Evolutionary conservation across 129 eudicot genomes (phyloP).

Genomic region (Oenanthe sinensis): DNA sequence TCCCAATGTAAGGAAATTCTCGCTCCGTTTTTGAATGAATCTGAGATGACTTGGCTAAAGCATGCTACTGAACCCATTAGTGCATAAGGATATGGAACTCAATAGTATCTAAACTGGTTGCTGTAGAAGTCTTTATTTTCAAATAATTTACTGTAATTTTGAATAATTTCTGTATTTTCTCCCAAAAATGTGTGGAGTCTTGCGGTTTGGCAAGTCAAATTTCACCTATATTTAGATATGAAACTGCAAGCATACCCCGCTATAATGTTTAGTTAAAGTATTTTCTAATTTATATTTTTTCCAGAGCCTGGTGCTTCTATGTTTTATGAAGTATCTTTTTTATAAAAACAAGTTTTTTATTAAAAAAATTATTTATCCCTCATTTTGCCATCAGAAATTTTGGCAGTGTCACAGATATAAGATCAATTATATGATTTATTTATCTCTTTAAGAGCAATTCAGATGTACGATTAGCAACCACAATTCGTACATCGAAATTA

Average conservation of each 20-base stretch:
- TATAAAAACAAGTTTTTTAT: no score
- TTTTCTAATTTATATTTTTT: no score
- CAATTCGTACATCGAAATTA: no score
- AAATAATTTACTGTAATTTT: background rate
- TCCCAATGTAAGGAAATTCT: slow-evolving; percentile 59
- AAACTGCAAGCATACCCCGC: background rate
- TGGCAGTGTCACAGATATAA: no score
- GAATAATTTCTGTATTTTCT: background rate
- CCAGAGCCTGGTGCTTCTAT: no score
- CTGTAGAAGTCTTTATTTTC: background rate
- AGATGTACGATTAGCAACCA: no score
- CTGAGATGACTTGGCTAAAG: slow-evolving; percentile 72
- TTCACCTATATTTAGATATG: background rate
- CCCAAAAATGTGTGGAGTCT: background rate
- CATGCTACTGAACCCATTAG: slow-evolving; percentile 75
- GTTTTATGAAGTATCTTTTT: no score
- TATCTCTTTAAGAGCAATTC: no score
- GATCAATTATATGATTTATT: no score
- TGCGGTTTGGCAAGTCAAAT: background rate
- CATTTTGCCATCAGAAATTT: no score
- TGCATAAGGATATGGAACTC: slow-evolving; percentile 10
- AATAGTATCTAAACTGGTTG: background rate
- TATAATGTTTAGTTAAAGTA: no score
- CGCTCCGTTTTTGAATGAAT: slow-evolving; percentile 52
- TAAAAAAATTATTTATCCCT: no score